These are phyloP conservation scores for Pachyrhizus erosus DNA, from an alignment of 306 rosid species.

Conservation along the genomic window DNA sequence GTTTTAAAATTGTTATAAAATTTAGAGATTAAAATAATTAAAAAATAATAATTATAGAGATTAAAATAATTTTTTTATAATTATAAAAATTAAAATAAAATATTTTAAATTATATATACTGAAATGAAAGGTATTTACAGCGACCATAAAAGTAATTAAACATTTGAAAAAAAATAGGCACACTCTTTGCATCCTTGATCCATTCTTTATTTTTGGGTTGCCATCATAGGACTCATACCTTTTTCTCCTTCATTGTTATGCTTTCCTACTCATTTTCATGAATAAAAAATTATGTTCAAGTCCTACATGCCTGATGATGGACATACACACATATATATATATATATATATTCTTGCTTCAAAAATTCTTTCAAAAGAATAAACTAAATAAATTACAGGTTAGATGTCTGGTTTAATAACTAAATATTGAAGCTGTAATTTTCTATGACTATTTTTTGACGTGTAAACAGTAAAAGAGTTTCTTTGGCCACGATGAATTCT, in stretches of 20 bases:
- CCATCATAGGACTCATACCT: background rate
- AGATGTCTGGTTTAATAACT: background rate
- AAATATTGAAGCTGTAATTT: background rate
- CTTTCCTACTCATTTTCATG: background rate
- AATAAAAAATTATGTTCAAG: background rate
- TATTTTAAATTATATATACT: too few relatives aligned
- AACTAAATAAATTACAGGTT: background rate
- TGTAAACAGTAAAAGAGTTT: background rate
- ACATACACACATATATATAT: too few relatives aligned
- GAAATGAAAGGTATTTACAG: too few relatives aligned
- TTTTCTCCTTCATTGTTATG: background rate
- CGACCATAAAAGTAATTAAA: too few relatives aligned
- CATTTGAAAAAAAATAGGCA: background rate
- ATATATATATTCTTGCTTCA: background rate
- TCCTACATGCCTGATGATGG: background rate
- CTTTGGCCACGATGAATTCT: too few relatives aligned
- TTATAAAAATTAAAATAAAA: too few relatives aligned
- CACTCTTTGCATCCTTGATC: background rate
- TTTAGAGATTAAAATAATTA: too few relatives aligned
- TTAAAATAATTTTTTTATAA: too few relatives aligned
- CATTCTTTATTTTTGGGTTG: background rate
- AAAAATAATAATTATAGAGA: too few relatives aligned
- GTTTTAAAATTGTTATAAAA: too few relatives aligned
- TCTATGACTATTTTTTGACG: background rate
- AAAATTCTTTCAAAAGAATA: background rate